phyloP scores from a whole-genome alignment of 345 rosid genomes.

The Limnanthes douglasii region DNA sequence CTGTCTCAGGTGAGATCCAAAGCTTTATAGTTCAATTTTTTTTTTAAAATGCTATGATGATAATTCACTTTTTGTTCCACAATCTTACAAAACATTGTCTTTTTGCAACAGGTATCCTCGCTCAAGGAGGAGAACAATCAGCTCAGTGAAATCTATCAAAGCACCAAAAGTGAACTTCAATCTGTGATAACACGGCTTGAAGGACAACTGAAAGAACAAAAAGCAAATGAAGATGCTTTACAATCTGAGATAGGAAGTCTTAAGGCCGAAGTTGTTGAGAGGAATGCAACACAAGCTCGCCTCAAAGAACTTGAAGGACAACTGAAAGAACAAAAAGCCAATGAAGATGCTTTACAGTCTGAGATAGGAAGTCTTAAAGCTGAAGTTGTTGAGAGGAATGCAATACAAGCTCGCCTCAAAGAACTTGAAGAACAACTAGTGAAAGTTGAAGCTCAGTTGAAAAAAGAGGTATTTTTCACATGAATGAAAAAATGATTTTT shows the following conservation, averaged over 20 bases:
- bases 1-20: conserved; percentile 55
- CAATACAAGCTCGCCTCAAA: conserved; percentile 34
- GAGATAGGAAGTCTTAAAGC: conserved; percentile 44
- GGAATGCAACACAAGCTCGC: conserved; percentile 34
- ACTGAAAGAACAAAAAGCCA: conserved; percentile 25
- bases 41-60: too few species aligned
- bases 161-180: conserved; percentile 63
- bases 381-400: conserved; percentile 32
- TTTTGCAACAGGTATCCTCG: conserved; percentile 45
- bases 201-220: conserved; percentile 35
- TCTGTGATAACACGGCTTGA: conserved; percentile 45
- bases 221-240: conserved; percentile 29
- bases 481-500: not conserved
- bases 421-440: conserved; percentile 49
- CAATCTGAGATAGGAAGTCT: conserved; percentile 41
- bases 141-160: conserved; percentile 42
- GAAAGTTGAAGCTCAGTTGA: conserved; percentile 27
- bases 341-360: conserved; percentile 24
- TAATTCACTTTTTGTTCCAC: not conserved
- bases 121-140: conserved; percentile 53
- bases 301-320: conserved; percentile 49
- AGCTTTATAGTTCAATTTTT: conserved; percentile 6
- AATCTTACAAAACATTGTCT: conserved; percentile 3
- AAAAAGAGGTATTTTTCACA: conserved; percentile 34
- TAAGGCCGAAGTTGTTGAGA: conserved; percentile 31